Evolutionary conservation across 2,329 filamentous ascomycete species (phyloP).

Genomic region (Exophiala sideris): DNA sequence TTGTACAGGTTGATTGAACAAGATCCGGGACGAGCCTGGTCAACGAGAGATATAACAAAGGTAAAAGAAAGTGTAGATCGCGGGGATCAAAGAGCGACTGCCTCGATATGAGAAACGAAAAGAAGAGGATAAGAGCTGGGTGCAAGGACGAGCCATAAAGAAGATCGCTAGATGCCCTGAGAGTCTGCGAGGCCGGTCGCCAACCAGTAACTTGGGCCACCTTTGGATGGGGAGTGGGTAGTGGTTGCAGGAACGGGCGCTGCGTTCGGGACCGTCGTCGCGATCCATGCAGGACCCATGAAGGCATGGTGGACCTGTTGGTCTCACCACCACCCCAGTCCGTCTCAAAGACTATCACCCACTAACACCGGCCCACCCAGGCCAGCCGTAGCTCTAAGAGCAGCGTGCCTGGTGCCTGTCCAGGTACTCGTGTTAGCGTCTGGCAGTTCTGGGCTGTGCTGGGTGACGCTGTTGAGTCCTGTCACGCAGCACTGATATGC

Average conservation of each 20-base stretch:
- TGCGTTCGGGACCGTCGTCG: conserved; percentile 28
- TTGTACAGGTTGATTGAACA: conserved; percentile 29
- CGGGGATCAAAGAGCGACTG: conserved; percentile 28
- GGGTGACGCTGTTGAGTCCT: conserved; percentile 20
- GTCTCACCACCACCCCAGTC: conserved; percentile 26
- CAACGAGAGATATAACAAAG: conserved; percentile 27
- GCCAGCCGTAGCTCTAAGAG: conserved; percentile 22
- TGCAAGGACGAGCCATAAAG: conserved; percentile 29
- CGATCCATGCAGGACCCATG: conserved; percentile 23
- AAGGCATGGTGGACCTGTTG: conserved; percentile 19
- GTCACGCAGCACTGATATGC: conserved; percentile 24
- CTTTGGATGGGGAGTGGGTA: conserved; percentile 16
- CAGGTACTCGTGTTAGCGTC: neutral
- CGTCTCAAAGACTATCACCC: conserved; percentile 29
- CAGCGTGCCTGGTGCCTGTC: conserved; percentile 15
- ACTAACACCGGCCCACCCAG: conserved; percentile 22
- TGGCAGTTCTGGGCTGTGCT: conserved; percentile 17
- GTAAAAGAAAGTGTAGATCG: conserved; percentile 27
- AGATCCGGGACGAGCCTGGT: conserved; percentile 29
- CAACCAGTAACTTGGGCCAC: conserved; percentile 25
- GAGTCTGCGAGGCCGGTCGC: conserved; percentile 14
- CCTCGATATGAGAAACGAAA: conserved; percentile 29
- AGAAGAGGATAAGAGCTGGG: conserved; percentile 24
- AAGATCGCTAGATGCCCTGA: conserved; percentile 27
- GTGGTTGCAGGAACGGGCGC: conserved; percentile 25